Evolutionary conservation across 345 rosid species (phyloP), one percentile per base, ranked within the genome.

Genomic region (Arabidopsis arenosa): DNA sequence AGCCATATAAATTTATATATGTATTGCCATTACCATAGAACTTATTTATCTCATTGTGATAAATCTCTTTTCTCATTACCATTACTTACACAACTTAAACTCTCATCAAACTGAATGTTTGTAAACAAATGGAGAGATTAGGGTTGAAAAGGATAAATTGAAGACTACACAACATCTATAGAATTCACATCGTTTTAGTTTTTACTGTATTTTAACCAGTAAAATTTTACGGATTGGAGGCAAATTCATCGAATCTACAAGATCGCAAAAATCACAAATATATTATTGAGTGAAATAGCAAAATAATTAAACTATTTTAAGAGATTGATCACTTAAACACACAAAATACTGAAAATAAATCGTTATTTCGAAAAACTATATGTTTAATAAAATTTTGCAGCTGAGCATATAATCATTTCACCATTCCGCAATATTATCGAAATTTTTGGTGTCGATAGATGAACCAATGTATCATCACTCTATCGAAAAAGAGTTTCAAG

Each of bases 1-100:
- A 28, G 15, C 39, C 18, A 59, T 59, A 49, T 36, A 18, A 44
- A 43, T 23, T 48, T 45, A n/a, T 7, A 5, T 47, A 21, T 33
- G 26, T 17, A 30, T 45, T 9, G 21, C 21, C 60, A 48, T 32
- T 17, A 0, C 17, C 59, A 18, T 48, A 35, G 36, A 15, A n/a
- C 52, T 33, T 30, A 33, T 18, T 48, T 12, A 30, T 47, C 11
- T 37, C 52, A 49, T 48, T 6, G 0, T 51, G 36, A 36, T 49
- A 36, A 51, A 39, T 28, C 43, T 72, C 21, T 7, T 52, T 40
- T 51, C 9, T 13, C 51, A 49, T 30, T 41, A 35, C 54, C 70
- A 12, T 63, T 30, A 33, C 56, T 45, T 57, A 33, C 45, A 70
- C 33, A 43, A 43, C 43, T 44, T 5, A 44, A 14, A 44, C 48